These are phyloP conservation scores for Penicillium simplicissimum DNA, from an alignment of 495 filamentous ascomycete species.

Conservation along the genomic window DNA sequence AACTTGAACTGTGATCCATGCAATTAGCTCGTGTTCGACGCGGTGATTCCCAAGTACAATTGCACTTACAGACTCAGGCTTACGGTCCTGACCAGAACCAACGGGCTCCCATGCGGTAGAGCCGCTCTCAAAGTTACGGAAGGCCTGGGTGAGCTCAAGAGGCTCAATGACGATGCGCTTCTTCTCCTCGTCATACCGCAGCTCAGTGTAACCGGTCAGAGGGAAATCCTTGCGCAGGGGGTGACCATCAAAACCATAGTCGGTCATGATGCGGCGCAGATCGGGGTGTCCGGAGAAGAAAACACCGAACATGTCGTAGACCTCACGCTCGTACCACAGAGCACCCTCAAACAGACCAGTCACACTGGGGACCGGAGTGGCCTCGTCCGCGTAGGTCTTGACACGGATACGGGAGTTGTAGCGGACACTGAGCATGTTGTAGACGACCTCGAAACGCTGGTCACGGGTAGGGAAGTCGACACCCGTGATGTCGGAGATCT, in stretches of 20 bases:
- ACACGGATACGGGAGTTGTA: constrained; percentile 96
- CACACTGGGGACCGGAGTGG: constrained; percentile 88
- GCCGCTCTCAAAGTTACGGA: constrained; percentile 94
- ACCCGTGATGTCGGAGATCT: constrained; percentile 85
- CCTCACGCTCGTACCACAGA: constrained; percentile 98
- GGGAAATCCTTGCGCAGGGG: constrained; percentile 98
- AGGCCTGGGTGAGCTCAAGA: constrained; percentile 96
- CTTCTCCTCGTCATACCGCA: constrained; percentile 98
- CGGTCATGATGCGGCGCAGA: constrained; percentile 97
- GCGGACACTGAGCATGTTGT: constrained; percentile 92
- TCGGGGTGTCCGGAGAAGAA: constrained; percentile 96
- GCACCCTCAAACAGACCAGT: constrained; percentile 87
- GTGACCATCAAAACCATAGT: constrained; percentile 99
- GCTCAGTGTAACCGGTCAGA: constrained; percentile 96
- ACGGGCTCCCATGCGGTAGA: constrained; percentile 80
- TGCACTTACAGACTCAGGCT: constrained; percentile 67
- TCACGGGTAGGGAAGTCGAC: constrained; percentile 95
- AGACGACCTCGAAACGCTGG: constrained; percentile 96
- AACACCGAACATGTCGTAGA: constrained; percentile 96
- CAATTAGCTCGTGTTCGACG: constrained; percentile 10
- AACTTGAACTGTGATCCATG: constrained; percentile 69
- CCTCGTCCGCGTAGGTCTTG: constrained; percentile 99
- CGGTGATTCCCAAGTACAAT: not conserved
- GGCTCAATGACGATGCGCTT: constrained; percentile 98
- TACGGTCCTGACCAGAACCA: constrained; percentile 75